Conservation (phyloP, 1,139 yeast genomes). For the Suhomyces chickasaworum region DNA sequence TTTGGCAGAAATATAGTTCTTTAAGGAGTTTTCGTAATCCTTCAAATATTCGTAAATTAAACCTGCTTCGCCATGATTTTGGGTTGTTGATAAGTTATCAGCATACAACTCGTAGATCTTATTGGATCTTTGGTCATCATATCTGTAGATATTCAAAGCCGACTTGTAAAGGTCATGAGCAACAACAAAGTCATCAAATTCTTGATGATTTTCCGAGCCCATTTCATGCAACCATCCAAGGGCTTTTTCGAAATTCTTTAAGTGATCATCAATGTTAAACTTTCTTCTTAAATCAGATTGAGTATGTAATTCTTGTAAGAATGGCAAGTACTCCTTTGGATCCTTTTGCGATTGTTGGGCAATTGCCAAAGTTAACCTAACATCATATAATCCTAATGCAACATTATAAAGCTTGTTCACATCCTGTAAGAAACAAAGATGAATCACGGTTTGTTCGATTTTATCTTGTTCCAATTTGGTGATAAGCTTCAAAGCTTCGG, state of each 20-base stretch:
- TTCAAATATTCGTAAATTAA: constrained; percentile 71
- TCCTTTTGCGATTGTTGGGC: constrained; percentile 98
- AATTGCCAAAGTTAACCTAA: constrained; percentile 73
- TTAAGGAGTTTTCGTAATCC: constrained; percentile 60
- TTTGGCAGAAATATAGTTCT: constrained; percentile 66
- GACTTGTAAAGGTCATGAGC: constrained; percentile 71
- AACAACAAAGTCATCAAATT: constrained; percentile 68
- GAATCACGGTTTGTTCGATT: constrained; percentile 69
- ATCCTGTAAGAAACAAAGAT: constrained; percentile 88
- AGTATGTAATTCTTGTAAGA: constrained; percentile 75
- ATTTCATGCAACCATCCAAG: constrained; percentile 63
- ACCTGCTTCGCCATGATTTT: constrained; percentile 72
- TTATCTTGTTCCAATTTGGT: constrained; percentile 51
- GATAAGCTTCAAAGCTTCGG: constrained; percentile 69
- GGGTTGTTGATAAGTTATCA: constrained; percentile 52
- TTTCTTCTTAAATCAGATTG: constrained; percentile 66
- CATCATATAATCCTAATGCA: constrained; percentile 81
- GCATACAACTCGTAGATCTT: constrained; percentile 66
- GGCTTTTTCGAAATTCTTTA: constrained; percentile 70
- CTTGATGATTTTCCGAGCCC: constrained; percentile 51
- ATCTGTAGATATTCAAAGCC: constrained; percentile 66
- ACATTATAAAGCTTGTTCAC: constrained; percentile 78
- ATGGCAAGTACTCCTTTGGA: constrained; percentile 95
- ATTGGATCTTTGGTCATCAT: constrained; percentile 57
- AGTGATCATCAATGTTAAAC: constrained; percentile 78